Percentiles rank a stretch among this genome's conserved stretches.
These are phyloP conservation scores for Schizothecium vesticola DNA, from an alignment of 495 filamentous ascomycete species.

Conservation along the genomic window DNA sequence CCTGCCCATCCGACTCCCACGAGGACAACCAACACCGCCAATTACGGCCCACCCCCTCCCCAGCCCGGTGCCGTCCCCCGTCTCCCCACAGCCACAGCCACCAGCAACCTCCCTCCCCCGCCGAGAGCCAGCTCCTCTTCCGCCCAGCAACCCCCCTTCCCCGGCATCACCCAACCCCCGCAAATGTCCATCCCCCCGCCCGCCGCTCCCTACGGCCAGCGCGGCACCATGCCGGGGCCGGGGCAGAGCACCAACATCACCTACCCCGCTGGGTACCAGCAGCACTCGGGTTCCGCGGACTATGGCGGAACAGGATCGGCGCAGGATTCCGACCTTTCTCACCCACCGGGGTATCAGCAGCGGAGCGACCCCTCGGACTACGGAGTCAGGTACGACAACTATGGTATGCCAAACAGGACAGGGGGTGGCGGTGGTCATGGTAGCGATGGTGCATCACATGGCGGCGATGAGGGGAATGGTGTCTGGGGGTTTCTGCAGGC, in stretches of 20 bases:
- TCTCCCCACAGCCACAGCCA: conserved; percentile 15
- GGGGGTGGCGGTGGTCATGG: neutral
- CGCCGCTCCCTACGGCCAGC: conserved; percentile 28
- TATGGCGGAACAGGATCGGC: neutral
- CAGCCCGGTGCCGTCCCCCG: conserved; percentile 48
- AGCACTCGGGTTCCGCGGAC: neutral
- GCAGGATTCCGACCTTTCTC: conserved; percentile 8
- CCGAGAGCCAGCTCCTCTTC: conserved; percentile 40
- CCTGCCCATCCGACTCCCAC: conserved; percentile 7
- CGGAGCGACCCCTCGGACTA: conserved; percentile 20
- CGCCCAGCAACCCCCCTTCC: conserved; percentile 22
- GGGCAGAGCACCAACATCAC: conserved; percentile 7
- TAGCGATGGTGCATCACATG: neutral
- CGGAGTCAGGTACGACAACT: neutral
- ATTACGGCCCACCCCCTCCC: conserved; percentile 47
- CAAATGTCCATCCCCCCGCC: conserved; percentile 41
- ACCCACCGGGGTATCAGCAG: conserved; percentile 47
- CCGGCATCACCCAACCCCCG: conserved; percentile 32
- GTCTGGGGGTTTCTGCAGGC: conserved; percentile 51
- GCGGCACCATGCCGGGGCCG: conserved; percentile 30
- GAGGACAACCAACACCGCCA: neutral
- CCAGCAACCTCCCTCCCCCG: conserved; percentile 51
- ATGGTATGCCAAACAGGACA: neutral
- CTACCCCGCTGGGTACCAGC: neutral
- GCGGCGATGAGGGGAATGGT: conserved; percentile 39